Evolutionary conservation across 2,329 filamentous ascomycete species (phyloP).

Genomic region (Talaromyces sp.): DNA sequence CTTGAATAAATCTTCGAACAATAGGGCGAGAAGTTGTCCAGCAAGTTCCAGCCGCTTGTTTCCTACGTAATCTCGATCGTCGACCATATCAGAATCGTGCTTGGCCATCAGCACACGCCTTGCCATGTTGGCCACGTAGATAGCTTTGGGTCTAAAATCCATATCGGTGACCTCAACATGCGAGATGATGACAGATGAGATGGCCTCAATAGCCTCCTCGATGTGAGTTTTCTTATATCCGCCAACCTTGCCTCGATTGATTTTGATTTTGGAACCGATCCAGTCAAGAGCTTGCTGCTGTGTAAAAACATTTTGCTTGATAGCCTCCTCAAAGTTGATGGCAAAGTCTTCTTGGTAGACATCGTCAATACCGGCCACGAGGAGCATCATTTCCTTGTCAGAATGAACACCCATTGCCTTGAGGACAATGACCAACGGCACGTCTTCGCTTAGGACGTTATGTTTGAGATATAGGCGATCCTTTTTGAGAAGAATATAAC

Average conservation of each 20-base stretch:
- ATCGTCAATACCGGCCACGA: slow-evolving; percentile 83
- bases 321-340: slow-evolving; percentile 90
- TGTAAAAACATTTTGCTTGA: slow-evolving; percentile 79
- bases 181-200: slow-evolving; percentile 89
- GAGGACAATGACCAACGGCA: slow-evolving; percentile 91
- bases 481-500: slow-evolving; percentile 91
- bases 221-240: slow-evolving; percentile 71
- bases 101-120: slow-evolving; percentile 93
- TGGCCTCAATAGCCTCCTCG: slow-evolving; percentile 86
- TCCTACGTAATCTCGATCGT: slow-evolving; percentile 95
- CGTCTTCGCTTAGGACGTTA: slow-evolving; percentile 86
- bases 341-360: slow-evolving; percentile 92
- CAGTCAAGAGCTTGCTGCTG: slow-evolving; percentile 96
- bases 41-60: slow-evolving; percentile 96
- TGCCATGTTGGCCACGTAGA: slow-evolving; percentile 96
- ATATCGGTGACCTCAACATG: slow-evolving; percentile 88
- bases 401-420: slow-evolving; percentile 92
- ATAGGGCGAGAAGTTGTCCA: slow-evolving; percentile 84
- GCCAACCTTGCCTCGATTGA: slow-evolving; percentile 64
- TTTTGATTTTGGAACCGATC: slow-evolving; percentile 81
- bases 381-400: slow-evolving; percentile 88
- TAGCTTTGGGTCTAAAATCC: slow-evolving; percentile 94
- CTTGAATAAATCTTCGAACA: slow-evolving; percentile 98
- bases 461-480: slow-evolving; percentile 85
- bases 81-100: slow-evolving; percentile 82